phyloP scores from a whole-genome alignment of 1,284 basidiomycete species.

The Ganoderma multipileum region DNA sequence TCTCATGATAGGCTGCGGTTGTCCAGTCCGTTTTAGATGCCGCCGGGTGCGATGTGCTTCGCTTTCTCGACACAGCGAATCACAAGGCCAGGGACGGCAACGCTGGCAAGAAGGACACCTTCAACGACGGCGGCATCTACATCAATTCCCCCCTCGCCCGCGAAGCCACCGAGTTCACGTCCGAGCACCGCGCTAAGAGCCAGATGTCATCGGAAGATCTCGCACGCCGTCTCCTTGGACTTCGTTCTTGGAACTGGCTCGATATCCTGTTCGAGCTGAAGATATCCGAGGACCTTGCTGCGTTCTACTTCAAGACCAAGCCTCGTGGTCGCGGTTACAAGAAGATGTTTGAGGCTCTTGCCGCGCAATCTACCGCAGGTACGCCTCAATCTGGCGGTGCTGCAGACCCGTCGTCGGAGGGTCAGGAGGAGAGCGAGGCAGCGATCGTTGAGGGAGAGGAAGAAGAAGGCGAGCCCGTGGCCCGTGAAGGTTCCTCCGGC shows the following conservation, averaged over 20 bases:
- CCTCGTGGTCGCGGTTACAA: too few species aligned
- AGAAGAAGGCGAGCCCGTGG: too few species aligned
- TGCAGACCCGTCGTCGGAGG: too few species aligned
- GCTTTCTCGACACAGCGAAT: background rate
- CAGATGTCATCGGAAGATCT: background rate
- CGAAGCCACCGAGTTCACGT: background rate
- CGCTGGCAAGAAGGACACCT: background rate
- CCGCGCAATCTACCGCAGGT: too few species aligned
- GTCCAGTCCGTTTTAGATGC: background rate
- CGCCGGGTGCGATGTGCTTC: background rate
- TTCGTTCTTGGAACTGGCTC: background rate
- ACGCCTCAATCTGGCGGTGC: too few species aligned
- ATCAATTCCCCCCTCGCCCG: background rate
- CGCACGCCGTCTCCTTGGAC: background rate
- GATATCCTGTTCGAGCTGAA: background rate
- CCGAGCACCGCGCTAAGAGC: background rate
- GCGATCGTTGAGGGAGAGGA: too few species aligned
- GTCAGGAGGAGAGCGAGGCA: too few species aligned
- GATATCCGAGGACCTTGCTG: background rate
- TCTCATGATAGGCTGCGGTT: background rate
- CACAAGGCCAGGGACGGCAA: background rate
- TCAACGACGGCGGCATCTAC: background rate
- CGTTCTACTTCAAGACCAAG: slow-evolving; percentile 2
- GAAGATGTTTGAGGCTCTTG: too few species aligned
- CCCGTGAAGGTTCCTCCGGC: too few species aligned